Evolutionary conservation across 495 filamentous ascomycete genomes (phyloP), one percentile per base, ranked within the genome.

Genomic region (Cercophora scortea): DNA sequence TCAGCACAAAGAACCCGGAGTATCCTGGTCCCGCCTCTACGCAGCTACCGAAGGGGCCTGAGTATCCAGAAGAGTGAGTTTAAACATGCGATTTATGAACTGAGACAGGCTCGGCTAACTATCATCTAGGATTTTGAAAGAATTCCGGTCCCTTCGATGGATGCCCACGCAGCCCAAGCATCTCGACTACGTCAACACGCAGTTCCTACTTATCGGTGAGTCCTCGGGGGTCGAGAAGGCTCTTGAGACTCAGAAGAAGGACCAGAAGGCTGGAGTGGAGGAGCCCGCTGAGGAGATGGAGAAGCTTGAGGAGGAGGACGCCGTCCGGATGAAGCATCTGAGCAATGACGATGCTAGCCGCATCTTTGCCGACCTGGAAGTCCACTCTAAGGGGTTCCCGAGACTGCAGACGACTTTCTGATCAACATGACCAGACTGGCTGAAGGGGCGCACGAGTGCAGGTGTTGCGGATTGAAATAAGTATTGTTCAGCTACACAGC

Each of bases 171-270:
- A 81, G 50, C 88, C 90, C 0, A 81, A 90, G 49, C 81, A 91
- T 61, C 73, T 96, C 43, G 79, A 95, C 53, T 89, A 87, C 61
- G 76, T 77, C 18, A 87, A 89, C 58, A 79, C 88, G 0, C 90
- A 96, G 62, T 80, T 95, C 48, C 70, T 96, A 15, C 75, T 96
- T 54, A 83, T 95, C 54, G 91, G 92, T 17, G 84, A 90, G 59
- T 79, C 78, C 1, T 73, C 80, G 2, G 79, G 79, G 7, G 61
- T 88, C 33, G 73, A 75, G 8, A 88, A 85, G 58, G 86, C 86
- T 1, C 66, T 77, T 0, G 71, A 79, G 54, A 68, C 63, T n/a
- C 75, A 76, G 25, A 79, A 78, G 42, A 80, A 83, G 49, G 77
- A 83, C 56, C 70, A 79, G 49, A 54, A 71, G 44, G 66, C 74